These are phyloP conservation scores for Spathaspora passalidarum DNA, from an alignment of 805 yeast genomes.

Conservation along the genomic window DNA sequence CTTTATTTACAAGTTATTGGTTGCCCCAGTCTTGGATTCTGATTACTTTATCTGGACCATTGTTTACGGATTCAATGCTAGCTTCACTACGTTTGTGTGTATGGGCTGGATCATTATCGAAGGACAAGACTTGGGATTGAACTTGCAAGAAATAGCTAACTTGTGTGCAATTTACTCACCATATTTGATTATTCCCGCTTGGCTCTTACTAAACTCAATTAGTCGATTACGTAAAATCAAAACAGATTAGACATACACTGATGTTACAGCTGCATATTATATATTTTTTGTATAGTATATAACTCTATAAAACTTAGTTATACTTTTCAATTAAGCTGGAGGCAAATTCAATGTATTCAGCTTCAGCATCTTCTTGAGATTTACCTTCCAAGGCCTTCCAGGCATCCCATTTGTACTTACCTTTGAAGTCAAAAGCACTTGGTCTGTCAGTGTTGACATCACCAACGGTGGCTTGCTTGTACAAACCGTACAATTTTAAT, in stretches of 20 bases:
- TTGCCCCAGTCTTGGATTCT: conserved; percentile 1
- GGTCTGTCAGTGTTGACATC: conserved; percentile 89
- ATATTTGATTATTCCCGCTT: conserved; percentile 63
- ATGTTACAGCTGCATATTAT: background rate
- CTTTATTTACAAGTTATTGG: conserved; percentile 28
- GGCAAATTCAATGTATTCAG: conserved; percentile 67
- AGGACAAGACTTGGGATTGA: conserved; percentile 37
- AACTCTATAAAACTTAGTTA: background rate
- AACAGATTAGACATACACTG: no score
- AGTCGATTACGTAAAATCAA: conserved; percentile 11
- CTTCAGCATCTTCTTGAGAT: conserved; percentile 87
- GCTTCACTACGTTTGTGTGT: conserved; percentile 75
- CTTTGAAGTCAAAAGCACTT: conserved; percentile 88
- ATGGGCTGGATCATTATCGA: conserved; percentile 44
- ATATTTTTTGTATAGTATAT: background rate
- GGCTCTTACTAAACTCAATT: conserved; percentile 49
- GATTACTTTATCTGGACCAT: conserved; percentile 35
- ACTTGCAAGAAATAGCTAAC: conserved; percentile 32
- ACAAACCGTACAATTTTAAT: conserved; percentile 83
- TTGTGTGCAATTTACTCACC: conserved; percentile 61
- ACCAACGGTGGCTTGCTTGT: conserved; percentile 96
- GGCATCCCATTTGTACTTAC: conserved; percentile 96
- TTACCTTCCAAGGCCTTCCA: conserved; percentile 89
- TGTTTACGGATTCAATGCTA: conserved; percentile 80
- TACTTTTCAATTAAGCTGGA: conserved; percentile 55